phyloP scores from a whole-genome alignment of 2,329 filamentous ascomycete species.

The Stagonosporopsis tanaceti region DNA sequence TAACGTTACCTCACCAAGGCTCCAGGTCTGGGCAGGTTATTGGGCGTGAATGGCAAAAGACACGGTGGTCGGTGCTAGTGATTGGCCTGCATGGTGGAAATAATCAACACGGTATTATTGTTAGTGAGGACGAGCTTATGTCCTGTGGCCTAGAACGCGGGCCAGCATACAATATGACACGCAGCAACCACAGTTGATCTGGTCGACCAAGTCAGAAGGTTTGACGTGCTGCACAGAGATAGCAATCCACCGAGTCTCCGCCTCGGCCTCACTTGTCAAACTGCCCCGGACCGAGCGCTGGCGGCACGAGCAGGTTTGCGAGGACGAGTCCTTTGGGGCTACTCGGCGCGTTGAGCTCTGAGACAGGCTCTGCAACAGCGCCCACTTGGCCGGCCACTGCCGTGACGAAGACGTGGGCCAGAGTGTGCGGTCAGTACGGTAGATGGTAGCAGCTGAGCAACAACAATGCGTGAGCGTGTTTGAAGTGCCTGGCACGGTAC shows the following conservation, averaged over 20 bases:
- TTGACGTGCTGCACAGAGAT: constrained; percentile 5
- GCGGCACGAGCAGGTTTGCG: constrained; percentile 7
- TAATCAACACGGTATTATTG: not conserved
- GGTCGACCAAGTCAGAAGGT: constrained; percentile 12
- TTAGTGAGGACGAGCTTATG: not conserved
- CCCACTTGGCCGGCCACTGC: not conserved
- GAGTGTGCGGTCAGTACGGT: not conserved
- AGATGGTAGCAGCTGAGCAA: constrained; percentile 3
- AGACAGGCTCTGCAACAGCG: not conserved
- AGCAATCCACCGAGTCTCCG: constrained; percentile 4
- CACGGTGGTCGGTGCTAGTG: not conserved
- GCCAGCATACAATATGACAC: constrained; percentile 12
- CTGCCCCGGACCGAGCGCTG: constrained; percentile 10
- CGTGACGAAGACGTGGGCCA: constrained; percentile 3
- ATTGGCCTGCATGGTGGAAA: constrained; percentile 9
- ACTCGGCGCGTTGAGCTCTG: not conserved
- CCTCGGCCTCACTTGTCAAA: constrained; percentile 11
- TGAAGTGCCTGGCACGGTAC: constrained; percentile 12
- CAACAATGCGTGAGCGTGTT: constrained; percentile 4
- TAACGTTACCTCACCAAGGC: constrained; percentile 13
- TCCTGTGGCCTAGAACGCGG: constrained; percentile 18
- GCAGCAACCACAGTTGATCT: constrained; percentile 13
- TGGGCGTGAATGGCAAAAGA: constrained; percentile 4
- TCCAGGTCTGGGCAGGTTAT: not conserved
- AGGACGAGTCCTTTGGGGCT: not conserved